Conservation (phyloP, 768 basidiomycete genomes). For the Saitozyma sp. region DNA sequence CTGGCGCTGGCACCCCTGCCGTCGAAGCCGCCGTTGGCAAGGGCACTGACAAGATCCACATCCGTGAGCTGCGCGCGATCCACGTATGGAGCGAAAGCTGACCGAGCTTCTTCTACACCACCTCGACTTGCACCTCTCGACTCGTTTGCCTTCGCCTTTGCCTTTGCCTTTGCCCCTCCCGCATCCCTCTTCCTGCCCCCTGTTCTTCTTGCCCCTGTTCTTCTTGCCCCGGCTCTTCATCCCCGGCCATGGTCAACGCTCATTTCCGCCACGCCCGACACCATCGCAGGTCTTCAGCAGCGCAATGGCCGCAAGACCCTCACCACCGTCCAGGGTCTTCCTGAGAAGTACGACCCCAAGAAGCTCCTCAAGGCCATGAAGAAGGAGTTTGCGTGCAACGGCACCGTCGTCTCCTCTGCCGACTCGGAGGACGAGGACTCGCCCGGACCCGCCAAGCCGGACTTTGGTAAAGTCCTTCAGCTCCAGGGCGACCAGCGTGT, state of each 20-base stretch:
- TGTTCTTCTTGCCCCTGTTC: not conserved
- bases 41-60: constrained; percentile 53
- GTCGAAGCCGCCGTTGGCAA: constrained; percentile 47
- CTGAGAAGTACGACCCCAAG: constrained; percentile 93
- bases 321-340: constrained; percentile 94
- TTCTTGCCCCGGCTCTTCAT: not conserved
- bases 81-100: too few relatives aligned
- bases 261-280: not conserved
- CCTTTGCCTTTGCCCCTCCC: not conserved
- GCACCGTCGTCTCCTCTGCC: constrained; percentile 70
- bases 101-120: not conserved
- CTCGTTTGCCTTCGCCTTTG: too few relatives aligned
- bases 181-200: not conserved
- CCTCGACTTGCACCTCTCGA: not conserved
- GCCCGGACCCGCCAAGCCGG: constrained; percentile 56
- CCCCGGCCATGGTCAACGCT: not conserved
- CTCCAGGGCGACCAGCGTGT: constrained; percentile 95
- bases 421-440: constrained; percentile 42
- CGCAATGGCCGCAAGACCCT: constrained; percentile 98
- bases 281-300: constrained; percentile 76
- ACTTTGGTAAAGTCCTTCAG: constrained; percentile 95
- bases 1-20: constrained; percentile 43
- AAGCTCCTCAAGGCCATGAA: constrained; percentile 99
- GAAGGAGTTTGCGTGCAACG: constrained; percentile 99
- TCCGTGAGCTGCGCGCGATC: constrained; percentile 41